Percentiles rank a stretch among this genome's conserved stretches.
Evolutionary conservation across 306 rosid genomes (phyloP).

Genomic region (Alnus glutinosa): DNA sequence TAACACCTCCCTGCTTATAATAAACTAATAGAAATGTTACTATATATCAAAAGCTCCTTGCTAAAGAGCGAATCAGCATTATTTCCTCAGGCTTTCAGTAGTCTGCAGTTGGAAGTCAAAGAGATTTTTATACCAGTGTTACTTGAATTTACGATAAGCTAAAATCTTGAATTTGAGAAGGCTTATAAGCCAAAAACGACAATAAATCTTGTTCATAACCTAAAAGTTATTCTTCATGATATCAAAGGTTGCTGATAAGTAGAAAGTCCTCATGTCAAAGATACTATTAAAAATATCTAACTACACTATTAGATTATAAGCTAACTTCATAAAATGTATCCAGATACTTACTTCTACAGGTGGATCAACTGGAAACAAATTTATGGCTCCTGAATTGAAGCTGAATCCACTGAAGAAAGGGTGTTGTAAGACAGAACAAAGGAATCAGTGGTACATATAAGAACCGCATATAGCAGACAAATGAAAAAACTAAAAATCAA

Average conservation of each 20-base stretch:
- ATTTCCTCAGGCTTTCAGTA: background rate
- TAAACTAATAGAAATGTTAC: background rate
- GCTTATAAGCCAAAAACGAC: too few species aligned
- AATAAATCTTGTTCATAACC: too few species aligned
- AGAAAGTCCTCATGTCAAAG: too few species aligned
- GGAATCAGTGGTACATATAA: conserved; percentile 22
- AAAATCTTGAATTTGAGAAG: too few species aligned
- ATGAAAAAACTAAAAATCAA: conserved; percentile 16
- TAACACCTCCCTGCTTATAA: background rate
- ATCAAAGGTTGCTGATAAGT: too few species aligned
- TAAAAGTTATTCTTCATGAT: too few species aligned
- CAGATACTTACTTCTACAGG: conserved; percentile 60
- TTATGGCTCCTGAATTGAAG: conserved; percentile 73
- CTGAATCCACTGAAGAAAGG: conserved; percentile 62
- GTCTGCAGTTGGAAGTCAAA: background rate
- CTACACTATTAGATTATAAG: background rate
- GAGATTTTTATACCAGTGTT: too few species aligned
- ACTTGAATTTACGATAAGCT: too few species aligned
- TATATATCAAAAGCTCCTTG: background rate
- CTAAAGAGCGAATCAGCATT: background rate
- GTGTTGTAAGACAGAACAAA: conserved; percentile 12
- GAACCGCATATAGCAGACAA: conserved; percentile 14
- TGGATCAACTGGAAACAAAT: conserved; percentile 73
- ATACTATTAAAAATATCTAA: too few species aligned
- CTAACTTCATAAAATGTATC: background rate